Percentiles rank a stretch among this genome's conserved stretches.
These are phyloP conservation scores for Aspergillus nomiae DNA, from an alignment of 2,329 filamentous ascomycete species.

Conservation along the genomic window DNA sequence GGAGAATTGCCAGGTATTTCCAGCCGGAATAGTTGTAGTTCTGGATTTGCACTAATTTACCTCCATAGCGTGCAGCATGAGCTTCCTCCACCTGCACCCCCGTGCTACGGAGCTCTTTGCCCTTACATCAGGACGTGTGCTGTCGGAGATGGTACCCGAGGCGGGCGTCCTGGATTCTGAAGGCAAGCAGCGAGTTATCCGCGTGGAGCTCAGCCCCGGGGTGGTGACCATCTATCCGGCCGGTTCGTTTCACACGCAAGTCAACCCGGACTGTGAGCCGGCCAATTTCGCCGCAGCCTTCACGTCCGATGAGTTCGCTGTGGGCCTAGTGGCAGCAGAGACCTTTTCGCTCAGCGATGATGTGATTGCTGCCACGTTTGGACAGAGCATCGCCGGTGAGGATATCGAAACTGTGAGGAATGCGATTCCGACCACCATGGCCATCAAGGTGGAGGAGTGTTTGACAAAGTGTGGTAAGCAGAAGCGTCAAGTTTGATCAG, in stretches of 20 bases:
- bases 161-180: constrained; percentile 15
- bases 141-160: constrained; percentile 25
- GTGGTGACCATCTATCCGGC: constrained; percentile 28
- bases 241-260: constrained; percentile 29
- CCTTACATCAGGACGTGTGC: constrained; percentile 19
- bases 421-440: constrained; percentile 18
- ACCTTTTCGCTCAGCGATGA: constrained; percentile 23
- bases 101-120: constrained; percentile 28
- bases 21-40: neutral
- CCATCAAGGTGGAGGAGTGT: constrained; percentile 27
- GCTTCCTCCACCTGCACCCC: constrained; percentile 28
- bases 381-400: constrained; percentile 23
- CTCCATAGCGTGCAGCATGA: constrained; percentile 26
- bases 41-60: constrained; percentile 1
- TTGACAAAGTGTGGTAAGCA: constrained; percentile 26
- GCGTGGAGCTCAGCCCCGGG: constrained; percentile 17
- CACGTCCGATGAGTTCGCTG: constrained; percentile 24
- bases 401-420: constrained; percentile 24
- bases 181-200: constrained; percentile 22
- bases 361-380: constrained; percentile 22
- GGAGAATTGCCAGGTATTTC: constrained; percentile 20
- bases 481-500: constrained; percentile 14
- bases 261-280: constrained; percentile 28
- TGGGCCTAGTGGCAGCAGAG: constrained; percentile 22
- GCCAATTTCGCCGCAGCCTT: constrained; percentile 28